phyloP scores from a whole-genome alignment of 75 land plant species.

The Adiantum capillusveneris region DNA sequence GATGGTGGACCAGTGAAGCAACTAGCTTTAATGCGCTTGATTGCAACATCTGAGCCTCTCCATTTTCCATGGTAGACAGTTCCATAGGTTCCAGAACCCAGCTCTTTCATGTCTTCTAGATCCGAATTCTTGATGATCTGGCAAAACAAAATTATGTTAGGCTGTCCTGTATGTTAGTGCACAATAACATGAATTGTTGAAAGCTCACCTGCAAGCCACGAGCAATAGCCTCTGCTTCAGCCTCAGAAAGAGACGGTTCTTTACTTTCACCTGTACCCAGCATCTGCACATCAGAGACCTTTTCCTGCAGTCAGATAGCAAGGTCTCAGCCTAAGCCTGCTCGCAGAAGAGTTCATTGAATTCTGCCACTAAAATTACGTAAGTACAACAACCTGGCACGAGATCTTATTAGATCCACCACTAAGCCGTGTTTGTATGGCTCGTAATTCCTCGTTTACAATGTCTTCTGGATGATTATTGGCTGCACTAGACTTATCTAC shows the following conservation, averaged over 20 bases:
- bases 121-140: slow-evolving; percentile 79
- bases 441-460: no score
- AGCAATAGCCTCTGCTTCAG: slow-evolving; percentile 66
- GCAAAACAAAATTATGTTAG: slow-evolving; percentile 3
- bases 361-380: no score
- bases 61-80: slow-evolving; percentile 95
- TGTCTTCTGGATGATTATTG: no score
- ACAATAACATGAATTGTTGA: not conserved
- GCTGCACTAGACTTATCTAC: no score
- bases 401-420: no score
- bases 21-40: slow-evolving; percentile 86
- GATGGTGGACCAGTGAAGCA: slow-evolving; percentile 78
- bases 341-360: no score
- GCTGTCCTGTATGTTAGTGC: not conserved
- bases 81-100: slow-evolving; percentile 96
- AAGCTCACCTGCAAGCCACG: slow-evolving; percentile 69
- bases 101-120: slow-evolving; percentile 82
- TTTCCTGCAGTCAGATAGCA: no score
- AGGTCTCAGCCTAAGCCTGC: no score
- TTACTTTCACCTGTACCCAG: not conserved
- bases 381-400: no score
- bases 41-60: slow-evolving; percentile 95
- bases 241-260: slow-evolving; percentile 3
- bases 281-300: no score
- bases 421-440: no score